A percentile compares a stretch with the other conserved stretches of the same genome.
Evolutionary conservation across 495 filamentous ascomycete genomes (phyloP).

Genomic region (Aspergillus avenaceus): DNA sequence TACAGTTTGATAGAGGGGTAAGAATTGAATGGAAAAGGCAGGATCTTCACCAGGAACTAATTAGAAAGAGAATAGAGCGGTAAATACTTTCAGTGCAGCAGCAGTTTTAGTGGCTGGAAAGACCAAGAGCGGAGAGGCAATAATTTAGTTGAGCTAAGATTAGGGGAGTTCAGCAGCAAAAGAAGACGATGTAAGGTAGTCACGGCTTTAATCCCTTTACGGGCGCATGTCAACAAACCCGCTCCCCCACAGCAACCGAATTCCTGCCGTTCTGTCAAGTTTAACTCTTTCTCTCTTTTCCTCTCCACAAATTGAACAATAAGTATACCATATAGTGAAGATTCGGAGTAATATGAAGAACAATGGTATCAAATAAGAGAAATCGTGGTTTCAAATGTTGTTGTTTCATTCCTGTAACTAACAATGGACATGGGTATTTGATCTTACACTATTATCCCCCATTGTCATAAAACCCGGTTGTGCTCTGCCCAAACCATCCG

Average conservation of each 20-base stretch:
- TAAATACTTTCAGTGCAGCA: neutral
- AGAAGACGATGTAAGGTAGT: no score
- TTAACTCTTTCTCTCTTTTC: neutral
- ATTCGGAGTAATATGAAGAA: no score
- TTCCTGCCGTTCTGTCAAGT: neutral
- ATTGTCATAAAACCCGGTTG: no score
- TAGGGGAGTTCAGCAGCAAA: no score
- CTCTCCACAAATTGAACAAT: neutral
- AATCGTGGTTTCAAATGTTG: no score
- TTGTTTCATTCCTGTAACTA: no score
- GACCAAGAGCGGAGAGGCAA: neutral
- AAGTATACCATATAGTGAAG: no score
- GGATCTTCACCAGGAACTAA: constrained; percentile 13
- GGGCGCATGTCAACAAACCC: constrained; percentile 16
- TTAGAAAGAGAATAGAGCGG: constrained; percentile 9
- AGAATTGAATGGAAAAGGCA: constrained; percentile 9
- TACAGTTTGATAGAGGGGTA: constrained; percentile 5
- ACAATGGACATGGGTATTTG: no score
- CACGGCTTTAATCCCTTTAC: constrained; percentile 7
- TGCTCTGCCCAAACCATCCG: no score
- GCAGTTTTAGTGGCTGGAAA: neutral
- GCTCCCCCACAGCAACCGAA: constrained; percentile 19
- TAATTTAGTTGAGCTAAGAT: neutral
- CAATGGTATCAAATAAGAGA: no score
- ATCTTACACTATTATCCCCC: no score